phyloP scores from a whole-genome alignment of 768 basidiomycete species.

The Termitomyces sp. region DNA sequence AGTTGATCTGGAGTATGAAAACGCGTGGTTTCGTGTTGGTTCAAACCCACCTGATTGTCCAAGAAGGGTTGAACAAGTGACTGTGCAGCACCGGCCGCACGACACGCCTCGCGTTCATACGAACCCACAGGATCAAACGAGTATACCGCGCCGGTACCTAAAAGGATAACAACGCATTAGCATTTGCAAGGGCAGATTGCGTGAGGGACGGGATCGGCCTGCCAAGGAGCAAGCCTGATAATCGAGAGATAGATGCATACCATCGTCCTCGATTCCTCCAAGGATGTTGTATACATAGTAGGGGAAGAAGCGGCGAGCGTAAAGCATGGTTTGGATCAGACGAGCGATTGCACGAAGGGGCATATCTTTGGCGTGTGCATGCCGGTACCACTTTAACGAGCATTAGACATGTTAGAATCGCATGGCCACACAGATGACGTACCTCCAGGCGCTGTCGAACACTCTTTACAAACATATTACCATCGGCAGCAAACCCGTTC shows the following conservation, averaged over 20 bases:
- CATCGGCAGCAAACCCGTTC: conserved; percentile 96
- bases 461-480: conserved; percentile 95
- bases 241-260: conserved; percentile 38
- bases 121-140: conserved; percentile 99
- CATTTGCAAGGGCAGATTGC: conserved; percentile 3
- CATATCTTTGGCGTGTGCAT: conserved; percentile 97
- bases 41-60: conserved; percentile 85
- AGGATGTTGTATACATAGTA: conserved; percentile 98
- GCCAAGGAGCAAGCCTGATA: conserved; percentile 16
- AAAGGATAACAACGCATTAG: conserved; percentile 4
- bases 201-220: conserved; percentile 13
- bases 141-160: conserved; percentile 95
- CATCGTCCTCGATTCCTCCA: conserved; percentile 94
- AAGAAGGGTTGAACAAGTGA: conserved; percentile 94
- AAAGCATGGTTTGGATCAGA: conserved; percentile 97
- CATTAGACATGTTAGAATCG: background rate
- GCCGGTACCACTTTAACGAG: conserved; percentile 82
- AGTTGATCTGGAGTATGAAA: conserved; percentile 16
- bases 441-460: conserved; percentile 95
- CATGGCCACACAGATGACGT: conserved; percentile 17
- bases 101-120: conserved; percentile 95
- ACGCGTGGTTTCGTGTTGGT: conserved; percentile 5
- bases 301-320: conserved; percentile 94
- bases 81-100: conserved; percentile 95
- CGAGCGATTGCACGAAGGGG: conserved; percentile 96